Evolutionary conservation across 2,329 filamentous ascomycete species (phyloP).

Genomic region (Colletotrichum liriopes): DNA sequence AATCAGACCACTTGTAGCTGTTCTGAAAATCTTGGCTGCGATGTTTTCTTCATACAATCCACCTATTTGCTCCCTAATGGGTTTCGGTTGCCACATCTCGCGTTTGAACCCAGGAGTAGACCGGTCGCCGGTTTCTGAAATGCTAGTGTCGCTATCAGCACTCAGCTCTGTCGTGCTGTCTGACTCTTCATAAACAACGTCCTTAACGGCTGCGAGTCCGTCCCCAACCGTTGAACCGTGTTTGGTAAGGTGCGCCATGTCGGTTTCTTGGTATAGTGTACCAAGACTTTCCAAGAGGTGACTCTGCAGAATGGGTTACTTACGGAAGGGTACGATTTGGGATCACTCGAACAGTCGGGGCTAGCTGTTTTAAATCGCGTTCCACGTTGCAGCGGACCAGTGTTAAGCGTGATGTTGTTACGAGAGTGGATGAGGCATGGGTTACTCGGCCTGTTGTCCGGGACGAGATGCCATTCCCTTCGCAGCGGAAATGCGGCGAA

Average conservation of each 20-base stretch:
- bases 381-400: not conserved
- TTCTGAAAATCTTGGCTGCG: constrained; percentile 44
- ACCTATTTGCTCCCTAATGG: constrained; percentile 26
- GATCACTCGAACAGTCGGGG: not conserved
- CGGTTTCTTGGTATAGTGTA: too few species aligned
- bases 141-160: constrained; percentile 34
- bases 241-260: constrained; percentile 11
- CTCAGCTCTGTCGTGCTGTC: constrained; percentile 33
- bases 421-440: not conserved
- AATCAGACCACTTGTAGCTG: constrained; percentile 35
- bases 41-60: constrained; percentile 44
- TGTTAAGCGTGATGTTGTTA: not conserved
- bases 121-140: constrained; percentile 14
- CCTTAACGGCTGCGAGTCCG: not conserved
- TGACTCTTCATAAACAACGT: constrained; percentile 6
- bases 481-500: not conserved
- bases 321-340: not conserved
- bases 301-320: not conserved
- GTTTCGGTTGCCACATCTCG: constrained; percentile 8
- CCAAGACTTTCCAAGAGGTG: not conserved
- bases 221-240: not conserved
- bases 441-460: constrained; percentile 9
- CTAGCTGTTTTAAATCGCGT: constrained; percentile 19
- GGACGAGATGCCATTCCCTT: constrained; percentile 2
- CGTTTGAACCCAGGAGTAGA: not conserved